Base-by-base conservation (phyloP, 176 grass and related monocot species). In the Oryza rufipogon region DNA sequence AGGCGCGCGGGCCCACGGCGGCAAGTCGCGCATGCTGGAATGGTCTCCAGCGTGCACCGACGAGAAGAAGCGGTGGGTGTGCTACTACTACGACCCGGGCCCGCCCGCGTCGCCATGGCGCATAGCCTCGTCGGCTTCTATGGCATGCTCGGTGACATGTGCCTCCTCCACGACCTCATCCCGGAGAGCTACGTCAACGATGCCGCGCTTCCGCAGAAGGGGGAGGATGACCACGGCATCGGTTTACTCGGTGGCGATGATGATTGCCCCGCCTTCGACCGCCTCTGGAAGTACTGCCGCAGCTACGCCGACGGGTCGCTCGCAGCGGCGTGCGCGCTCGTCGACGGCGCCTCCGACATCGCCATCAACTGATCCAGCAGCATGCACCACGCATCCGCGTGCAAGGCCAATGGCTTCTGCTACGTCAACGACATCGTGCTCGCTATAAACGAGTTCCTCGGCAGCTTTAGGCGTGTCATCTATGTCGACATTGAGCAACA, bases 401-500 rank as follows among this genome's bases (percentile, higher is more conserved):
- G 36, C 12, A 52, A 78, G 51, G 92, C 92, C 1, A 90, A 38
- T 5, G 92, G 90, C 19, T 95, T 92, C 66, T 95, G 90, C 61
- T 94, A 94, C 73, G 90, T 94, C 10, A 94, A 94, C 6, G 92
- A 92, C 77, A 94, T 94, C 73, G 92, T 94, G 19, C 90, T 95
- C 1, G 87, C 92, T 13, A 88, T 95, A 56, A 36, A 88, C 2
- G 81, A 88, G 80, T 73, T 95, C 64, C 73, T 92, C 56, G 48
- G 60, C 16, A 8, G 0, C 42, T 71, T 97, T 30, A 2, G 80
- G 71, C 90, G 92, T 54, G 92, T 97, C 49, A 58, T 94, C 12
- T 97, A 97, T 83, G 54, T 97, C 11, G 95, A 97, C 82, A 95
- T 95, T 80, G 92, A n/a, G n/a, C n/a, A n/a, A n/a, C n/a, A n/a